Conservation (phyloP, 371 early-diverging fungal genomes). For the Aphelidium insulamus region DNA sequence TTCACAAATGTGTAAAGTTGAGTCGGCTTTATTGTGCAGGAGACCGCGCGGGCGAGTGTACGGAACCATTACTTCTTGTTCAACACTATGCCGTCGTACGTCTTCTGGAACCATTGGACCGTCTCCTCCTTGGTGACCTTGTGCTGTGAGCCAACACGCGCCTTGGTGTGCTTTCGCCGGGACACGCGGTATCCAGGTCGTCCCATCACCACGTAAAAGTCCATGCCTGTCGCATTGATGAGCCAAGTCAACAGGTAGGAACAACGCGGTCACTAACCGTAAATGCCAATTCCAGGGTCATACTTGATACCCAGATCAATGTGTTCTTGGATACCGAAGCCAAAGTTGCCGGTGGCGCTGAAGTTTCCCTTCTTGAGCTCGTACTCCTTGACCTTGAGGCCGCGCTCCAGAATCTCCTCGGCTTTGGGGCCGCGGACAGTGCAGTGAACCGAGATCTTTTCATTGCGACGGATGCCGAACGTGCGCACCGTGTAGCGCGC, state of each 20-base stretch:
- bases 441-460: conserved; percentile 98
- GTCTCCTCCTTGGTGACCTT: conserved; percentile 70
- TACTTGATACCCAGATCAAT: conserved; percentile 99
- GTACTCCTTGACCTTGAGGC: conserved; percentile 99
- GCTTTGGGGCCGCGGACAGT: conserved; percentile 94
- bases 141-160: conserved; percentile 83
- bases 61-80: no score
- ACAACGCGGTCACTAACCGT: no score
- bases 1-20: no score
- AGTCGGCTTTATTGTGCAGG: no score
- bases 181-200: conserved; percentile 94
- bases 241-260: no score
- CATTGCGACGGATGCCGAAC: conserved; percentile 99
- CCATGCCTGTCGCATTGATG: conserved; percentile 71
- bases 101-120: conserved; percentile 41
- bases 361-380: conserved; percentile 91
- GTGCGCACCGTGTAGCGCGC: conserved; percentile 98
- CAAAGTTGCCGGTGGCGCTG: conserved; percentile 97
- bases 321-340: conserved; percentile 99
- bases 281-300: conserved; percentile 97
- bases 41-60: no score
- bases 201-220: conserved; percentile 94
- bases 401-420: conserved; percentile 96
- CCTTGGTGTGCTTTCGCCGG: conserved; percentile 76
- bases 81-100: no score